Evolutionary conservation across 1,139 yeast species (phyloP).

Genomic region (Sugiyamaella pinicola): DNA sequence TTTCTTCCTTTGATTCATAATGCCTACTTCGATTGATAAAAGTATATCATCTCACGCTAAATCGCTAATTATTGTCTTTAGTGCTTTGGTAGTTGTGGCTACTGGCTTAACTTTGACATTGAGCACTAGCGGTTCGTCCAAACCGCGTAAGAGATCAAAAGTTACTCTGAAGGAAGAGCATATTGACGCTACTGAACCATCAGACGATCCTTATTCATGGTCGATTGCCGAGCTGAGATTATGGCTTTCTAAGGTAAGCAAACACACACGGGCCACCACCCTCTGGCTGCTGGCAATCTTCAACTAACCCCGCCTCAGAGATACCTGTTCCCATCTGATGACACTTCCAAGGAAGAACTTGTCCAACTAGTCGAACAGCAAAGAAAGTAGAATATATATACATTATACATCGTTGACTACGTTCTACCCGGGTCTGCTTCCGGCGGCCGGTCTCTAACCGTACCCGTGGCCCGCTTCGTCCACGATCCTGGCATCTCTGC

Average conservation of each 20-base stretch:
- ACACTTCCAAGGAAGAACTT: slow-evolving; percentile 29
- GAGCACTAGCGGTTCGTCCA: slow-evolving; percentile 20
- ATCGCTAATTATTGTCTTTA: slow-evolving; percentile 32
- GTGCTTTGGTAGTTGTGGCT: slow-evolving; percentile 35
- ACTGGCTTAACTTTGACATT: slow-evolving; percentile 30
- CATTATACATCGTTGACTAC: background rate
- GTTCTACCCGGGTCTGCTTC: background rate
- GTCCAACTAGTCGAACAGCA: slow-evolving; percentile 28
- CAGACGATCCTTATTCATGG: slow-evolving; percentile 32
- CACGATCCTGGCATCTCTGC: background rate
- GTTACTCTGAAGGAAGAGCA: slow-evolving; percentile 20
- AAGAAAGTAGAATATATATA: slow-evolving; percentile 4
- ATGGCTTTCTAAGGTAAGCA: slow-evolving; percentile 33
- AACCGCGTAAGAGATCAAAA: slow-evolving; percentile 1
- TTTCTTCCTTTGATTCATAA: background rate
- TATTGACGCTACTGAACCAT: slow-evolving; percentile 22
- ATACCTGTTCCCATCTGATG: slow-evolving; percentile 34
- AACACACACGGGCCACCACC: no score
- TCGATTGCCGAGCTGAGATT: slow-evolving; percentile 29
- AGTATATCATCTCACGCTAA: slow-evolving; percentile 28
- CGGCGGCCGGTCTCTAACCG: slow-evolving; percentile 2
- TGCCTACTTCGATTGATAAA: slow-evolving; percentile 31
- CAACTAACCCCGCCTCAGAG: slow-evolving; percentile 25
- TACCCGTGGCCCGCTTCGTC: slow-evolving; percentile 6
- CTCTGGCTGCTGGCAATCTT: background rate